These are phyloP conservation scores for Serendipita sp. DNA, from an alignment of 768 basidiomycete species.

Conservation along the genomic window DNA sequence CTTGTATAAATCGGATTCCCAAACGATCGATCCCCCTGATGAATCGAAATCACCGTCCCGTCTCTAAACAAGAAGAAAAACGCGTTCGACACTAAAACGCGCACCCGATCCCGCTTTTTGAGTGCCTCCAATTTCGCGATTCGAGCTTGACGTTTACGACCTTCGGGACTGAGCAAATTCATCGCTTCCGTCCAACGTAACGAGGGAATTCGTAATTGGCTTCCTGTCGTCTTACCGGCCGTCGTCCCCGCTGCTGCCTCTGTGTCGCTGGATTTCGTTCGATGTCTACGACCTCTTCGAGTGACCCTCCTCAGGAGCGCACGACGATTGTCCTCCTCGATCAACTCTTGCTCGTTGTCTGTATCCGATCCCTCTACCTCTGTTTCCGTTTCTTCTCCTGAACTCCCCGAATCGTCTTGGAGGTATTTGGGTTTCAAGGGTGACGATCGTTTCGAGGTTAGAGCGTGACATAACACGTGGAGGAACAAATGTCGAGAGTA, in stretches of 20 bases:
- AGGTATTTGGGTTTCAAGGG: slow-evolving; percentile 8
- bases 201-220: not conserved
- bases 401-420: not conserved
- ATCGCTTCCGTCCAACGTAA: not conserved
- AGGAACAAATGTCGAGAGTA: slow-evolving; percentile 56
- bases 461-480: slow-evolving; percentile 46
- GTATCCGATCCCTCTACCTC: slow-evolving; percentile 12
- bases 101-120: slow-evolving; percentile 40
- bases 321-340: slow-evolving; percentile 3
- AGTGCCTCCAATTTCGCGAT: slow-evolving; percentile 24
- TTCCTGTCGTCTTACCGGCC: not conserved
- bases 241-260: not conserved
- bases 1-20: slow-evolving; percentile 42
- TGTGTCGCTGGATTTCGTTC: not conserved
- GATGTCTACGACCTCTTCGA: not conserved
- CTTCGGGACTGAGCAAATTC: not conserved
- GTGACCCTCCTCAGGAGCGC: not conserved
- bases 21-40: slow-evolving; percentile 13
- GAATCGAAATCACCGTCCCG: slow-evolving; percentile 46
- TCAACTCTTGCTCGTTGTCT: not conserved
- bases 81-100: slow-evolving; percentile 44
- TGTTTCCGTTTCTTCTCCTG: slow-evolving; percentile 2
- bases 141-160: not conserved
- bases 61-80: slow-evolving; percentile 53
- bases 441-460: slow-evolving; percentile 15